Conservation (phyloP, 1,284 basidiomycete species). For the Sporisorium scitamineum region DNA sequence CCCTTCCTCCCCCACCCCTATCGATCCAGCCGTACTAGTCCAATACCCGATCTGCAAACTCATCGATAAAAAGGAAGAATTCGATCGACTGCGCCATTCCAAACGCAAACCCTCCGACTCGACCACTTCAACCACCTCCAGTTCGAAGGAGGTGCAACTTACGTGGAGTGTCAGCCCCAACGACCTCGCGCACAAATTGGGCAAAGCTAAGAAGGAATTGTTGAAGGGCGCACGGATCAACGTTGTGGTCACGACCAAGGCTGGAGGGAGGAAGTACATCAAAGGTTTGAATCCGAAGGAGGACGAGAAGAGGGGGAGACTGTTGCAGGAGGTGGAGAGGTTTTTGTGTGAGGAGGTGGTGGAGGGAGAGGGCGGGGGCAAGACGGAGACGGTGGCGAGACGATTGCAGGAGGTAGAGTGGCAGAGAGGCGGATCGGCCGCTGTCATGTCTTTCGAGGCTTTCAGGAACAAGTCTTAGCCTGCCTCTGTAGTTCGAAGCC, state of each 20-base stretch:
- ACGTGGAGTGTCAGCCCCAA: constrained; percentile 57
- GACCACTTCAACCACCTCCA: neutral
- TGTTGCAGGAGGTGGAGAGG: constrained; percentile 25
- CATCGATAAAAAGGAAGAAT: constrained; percentile 70
- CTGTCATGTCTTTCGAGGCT: constrained; percentile 40
- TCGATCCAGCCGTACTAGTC: constrained; percentile 20
- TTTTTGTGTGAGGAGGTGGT: constrained; percentile 13
- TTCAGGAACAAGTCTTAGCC: constrained; percentile 15
- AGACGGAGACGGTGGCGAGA: constrained; percentile 17
- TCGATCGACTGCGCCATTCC: constrained; percentile 48
- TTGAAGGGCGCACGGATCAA: constrained; percentile 42
- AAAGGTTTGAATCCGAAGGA: constrained; percentile 31
- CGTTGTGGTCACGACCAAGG: constrained; percentile 37
- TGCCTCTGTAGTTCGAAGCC: neutral
- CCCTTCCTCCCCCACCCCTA: neutral
- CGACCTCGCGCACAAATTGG: constrained; percentile 60
- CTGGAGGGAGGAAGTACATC: constrained; percentile 28
- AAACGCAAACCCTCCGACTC: constrained; percentile 30
- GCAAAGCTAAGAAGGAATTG: constrained; percentile 50
- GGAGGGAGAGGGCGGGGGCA: neutral
- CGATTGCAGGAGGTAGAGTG: constrained; percentile 39
- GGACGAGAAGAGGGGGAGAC: constrained; percentile 11
- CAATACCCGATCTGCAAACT: constrained; percentile 69
- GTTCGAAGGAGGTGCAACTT: constrained; percentile 51
- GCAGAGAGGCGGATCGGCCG: constrained; percentile 37